Percentiles rank a stretch among this genome's conserved stretches.
phyloP scores from a whole-genome alignment of 306 rosid species.

The Notholithocarpus densiflorus region DNA sequence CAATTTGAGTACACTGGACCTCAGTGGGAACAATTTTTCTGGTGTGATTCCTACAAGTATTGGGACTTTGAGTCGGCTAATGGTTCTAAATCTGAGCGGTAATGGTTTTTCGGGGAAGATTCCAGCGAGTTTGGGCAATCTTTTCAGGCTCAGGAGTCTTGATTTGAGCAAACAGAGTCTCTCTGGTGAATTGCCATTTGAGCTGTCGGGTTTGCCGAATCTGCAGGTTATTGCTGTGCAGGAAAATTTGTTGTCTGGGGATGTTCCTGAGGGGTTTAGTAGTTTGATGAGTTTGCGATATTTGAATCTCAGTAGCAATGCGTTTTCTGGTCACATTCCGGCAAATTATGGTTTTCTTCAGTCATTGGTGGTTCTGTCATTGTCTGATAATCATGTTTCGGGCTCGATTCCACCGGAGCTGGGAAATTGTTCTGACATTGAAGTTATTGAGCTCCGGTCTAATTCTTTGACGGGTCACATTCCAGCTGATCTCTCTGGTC shows the following conservation, averaged over 20 bases:
- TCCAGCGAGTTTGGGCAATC: slow-evolving; percentile 73
- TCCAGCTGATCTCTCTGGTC: slow-evolving; percentile 67
- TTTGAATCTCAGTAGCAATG: slow-evolving; percentile 75
- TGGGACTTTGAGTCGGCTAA: slow-evolving; percentile 55
- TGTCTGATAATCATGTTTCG: slow-evolving; percentile 60
- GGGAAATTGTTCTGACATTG: slow-evolving; percentile 70
- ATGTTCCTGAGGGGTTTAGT: slow-evolving; percentile 91
- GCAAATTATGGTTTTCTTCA: slow-evolving; percentile 79
- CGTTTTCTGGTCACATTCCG: slow-evolving; percentile 69
- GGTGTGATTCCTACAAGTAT: slow-evolving; percentile 48
- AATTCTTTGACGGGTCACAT: slow-evolving; percentile 57
- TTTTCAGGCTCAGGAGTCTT: slow-evolving; percentile 70
- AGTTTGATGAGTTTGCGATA: slow-evolving; percentile 68
- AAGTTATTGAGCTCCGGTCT: slow-evolving; percentile 56
- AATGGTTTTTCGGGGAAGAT: slow-evolving; percentile 68
- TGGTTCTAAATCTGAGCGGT: slow-evolving; percentile 73
- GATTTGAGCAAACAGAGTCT: slow-evolving; percentile 83
- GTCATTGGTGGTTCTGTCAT: slow-evolving; percentile 61
- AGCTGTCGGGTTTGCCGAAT: slow-evolving; percentile 83
- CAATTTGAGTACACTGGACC: slow-evolving; percentile 67
- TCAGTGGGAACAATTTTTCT: slow-evolving; percentile 61
- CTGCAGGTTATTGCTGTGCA: slow-evolving; percentile 73
- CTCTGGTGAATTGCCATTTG: slow-evolving; percentile 85
- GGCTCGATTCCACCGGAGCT: slow-evolving; percentile 68
- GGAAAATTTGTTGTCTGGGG: slow-evolving; percentile 69